Evolutionary conservation across 192 early-diverging fungal genomes (phyloP), one percentile per base, ranked within the genome.

Genomic region (Backusella westeae): DNA sequence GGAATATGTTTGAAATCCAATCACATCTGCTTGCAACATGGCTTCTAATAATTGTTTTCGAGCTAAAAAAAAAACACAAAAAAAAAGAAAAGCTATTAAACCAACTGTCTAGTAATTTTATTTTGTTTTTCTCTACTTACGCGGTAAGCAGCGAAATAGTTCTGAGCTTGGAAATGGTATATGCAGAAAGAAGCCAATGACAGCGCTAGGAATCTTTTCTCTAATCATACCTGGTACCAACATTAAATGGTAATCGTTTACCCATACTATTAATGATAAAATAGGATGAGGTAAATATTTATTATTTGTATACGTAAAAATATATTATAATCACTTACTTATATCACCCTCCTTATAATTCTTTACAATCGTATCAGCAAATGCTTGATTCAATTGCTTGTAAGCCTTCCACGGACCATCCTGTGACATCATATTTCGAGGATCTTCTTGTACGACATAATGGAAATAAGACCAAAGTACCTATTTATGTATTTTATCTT

Each of bases 181-280:
- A 80, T 99, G 97, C 73, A 99, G 81, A 76, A 98, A 99, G 84
- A 99, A 98, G 1, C 96, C 97, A 70, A 99, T 95, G 34, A 90
- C 94, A 36, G 96, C 96, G 32, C 88, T 77, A 1, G 97, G 97
- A 34, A 97, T 79, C 14, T 87, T 87, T 84, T 94, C 83, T 59
- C 97, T 89, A 38, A 99, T 83, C 90, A 99, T 92, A 63, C 82
- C 84, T 5, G 97, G 97, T 26, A 99, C 89, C 46, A 99, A 86
- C 93, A 98, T 94, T 67, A 99, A 85, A 80, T 99, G 97, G 79
- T 99, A 99, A 87, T 99, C 97, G 80, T 99, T 97, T 76, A 99
- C 89, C 96, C 96, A 99, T 73, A 99, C 90, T 92, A 79, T 17
- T 92, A 79, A 17, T 59, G 21, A 19, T 46, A 26, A 17, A 29